Evolutionary conservation across 2,329 filamentous ascomycete species (phyloP).

Genomic region (Lasiodiplodia hormozganensis): DNA sequence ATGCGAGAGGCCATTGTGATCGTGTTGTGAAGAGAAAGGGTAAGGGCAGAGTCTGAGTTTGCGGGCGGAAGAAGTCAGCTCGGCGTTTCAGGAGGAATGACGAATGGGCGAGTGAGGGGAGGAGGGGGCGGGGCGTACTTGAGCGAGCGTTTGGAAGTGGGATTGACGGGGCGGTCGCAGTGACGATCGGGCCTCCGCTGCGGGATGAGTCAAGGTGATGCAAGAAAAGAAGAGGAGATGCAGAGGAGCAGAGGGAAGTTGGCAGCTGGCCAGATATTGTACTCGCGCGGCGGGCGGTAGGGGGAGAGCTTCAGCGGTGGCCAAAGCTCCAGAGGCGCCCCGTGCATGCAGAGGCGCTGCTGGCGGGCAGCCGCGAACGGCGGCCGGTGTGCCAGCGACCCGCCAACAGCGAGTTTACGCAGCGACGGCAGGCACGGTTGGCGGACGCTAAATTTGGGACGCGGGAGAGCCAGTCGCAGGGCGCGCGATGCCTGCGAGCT

Average conservation of each 20-base stretch:
- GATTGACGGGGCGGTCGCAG: slow-evolving; percentile 17
- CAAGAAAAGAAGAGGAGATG: slow-evolving; percentile 19
- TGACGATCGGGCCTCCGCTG: slow-evolving; percentile 23
- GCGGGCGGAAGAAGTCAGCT: slow-evolving; percentile 2
- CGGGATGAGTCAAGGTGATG: slow-evolving; percentile 13
- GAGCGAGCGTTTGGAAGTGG: slow-evolving; percentile 22
- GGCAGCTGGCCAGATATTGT: slow-evolving; percentile 29
- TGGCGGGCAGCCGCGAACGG: slow-evolving; percentile 17
- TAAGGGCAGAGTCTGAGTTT: slow-evolving; percentile 14
- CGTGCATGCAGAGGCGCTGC: slow-evolving; percentile 13
- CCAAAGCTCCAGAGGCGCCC: slow-evolving; percentile 25
- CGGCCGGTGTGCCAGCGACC: slow-evolving; percentile 7
- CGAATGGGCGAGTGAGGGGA: slow-evolving; percentile 20
- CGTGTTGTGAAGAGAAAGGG: background rate
- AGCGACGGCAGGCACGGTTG: slow-evolving; percentile 21
- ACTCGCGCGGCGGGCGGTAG: slow-evolving; percentile 27
- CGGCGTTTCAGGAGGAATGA: slow-evolving; percentile 28
- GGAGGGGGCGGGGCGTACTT: slow-evolving; percentile 20
- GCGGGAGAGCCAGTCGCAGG: slow-evolving; percentile 26
- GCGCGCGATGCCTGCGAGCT: slow-evolving; percentile 14
- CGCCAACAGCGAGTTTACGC: slow-evolving; percentile 7
- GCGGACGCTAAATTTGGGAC: slow-evolving; percentile 26
- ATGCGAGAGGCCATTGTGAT: slow-evolving; percentile 71
- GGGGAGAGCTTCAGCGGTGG: slow-evolving; percentile 24
- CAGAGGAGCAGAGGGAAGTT: slow-evolving; percentile 22